These are phyloP conservation scores for Anthoceros angustus DNA, from an alignment of 225 moss, liverwort and hornwort species.

Conservation along the genomic window DNA sequence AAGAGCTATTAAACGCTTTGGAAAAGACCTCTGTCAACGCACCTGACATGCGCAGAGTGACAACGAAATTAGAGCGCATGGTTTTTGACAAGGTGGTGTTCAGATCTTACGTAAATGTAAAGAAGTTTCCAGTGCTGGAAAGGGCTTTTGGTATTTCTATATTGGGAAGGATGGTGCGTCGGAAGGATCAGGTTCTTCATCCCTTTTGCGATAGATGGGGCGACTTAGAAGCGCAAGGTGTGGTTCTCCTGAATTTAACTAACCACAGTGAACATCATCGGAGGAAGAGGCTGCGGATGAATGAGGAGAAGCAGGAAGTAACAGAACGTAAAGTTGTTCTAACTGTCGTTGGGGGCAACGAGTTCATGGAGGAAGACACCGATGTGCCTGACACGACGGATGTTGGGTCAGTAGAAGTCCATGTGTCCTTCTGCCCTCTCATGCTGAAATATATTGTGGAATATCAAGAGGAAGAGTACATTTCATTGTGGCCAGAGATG, in stretches of 20 bases:
- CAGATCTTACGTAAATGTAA: background rate
- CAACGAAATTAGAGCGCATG: background rate
- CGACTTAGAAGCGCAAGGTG: conserved; percentile 1
- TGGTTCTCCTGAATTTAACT: conserved; percentile 1
- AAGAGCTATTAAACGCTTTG: background rate
- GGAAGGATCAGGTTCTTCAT: conserved; percentile 1
- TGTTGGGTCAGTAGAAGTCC: conserved; percentile 1
- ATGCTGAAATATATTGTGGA: background rate
- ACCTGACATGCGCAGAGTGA: conserved; percentile 1
- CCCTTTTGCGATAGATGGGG: conserved; percentile 1
- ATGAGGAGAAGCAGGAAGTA: background rate
- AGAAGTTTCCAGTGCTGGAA: background rate
- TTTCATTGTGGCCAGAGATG: conserved; percentile 1
- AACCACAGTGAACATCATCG: conserved; percentile 1
- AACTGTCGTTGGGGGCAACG: conserved; percentile 1
- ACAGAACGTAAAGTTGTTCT: background rate
- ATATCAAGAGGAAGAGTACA: background rate
- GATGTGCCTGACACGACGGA: background rate
- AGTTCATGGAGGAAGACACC: conserved; percentile 1
- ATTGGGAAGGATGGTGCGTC: conserved; percentile 1
- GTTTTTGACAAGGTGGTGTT: conserved; percentile 1
- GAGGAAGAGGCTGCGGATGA: background rate
- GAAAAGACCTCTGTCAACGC: conserved; percentile 1
- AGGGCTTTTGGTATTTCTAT: conserved; percentile 1
- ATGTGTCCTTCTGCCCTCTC: conserved; percentile 1